A percentile compares a stretch with the other conserved stretches of the same genome.
phyloP scores from a whole-genome alignment of 225 moss, liverwort and hornwort species.

The Climacium dendroides region DNA sequence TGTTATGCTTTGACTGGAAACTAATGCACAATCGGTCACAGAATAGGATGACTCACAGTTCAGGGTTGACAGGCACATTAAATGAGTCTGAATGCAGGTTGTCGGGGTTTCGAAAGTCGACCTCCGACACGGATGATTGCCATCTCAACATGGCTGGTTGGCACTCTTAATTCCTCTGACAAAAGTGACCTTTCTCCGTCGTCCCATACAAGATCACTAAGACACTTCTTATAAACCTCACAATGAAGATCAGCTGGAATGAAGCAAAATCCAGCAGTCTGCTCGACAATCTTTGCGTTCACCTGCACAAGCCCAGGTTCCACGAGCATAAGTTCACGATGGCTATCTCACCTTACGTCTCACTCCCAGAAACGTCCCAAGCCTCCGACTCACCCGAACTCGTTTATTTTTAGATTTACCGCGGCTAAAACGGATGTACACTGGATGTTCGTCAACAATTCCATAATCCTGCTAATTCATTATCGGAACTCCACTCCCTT shows the following conservation, averaged over 20 bases:
- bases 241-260: neutral
- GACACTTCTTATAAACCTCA: neutral
- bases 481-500: neutral
- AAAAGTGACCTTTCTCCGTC: neutral
- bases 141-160: constrained; percentile 39
- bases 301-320: neutral
- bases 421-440: neutral
- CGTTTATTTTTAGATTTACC: neutral
- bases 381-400: neutral
- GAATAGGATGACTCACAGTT: constrained; percentile 17
- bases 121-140: constrained; percentile 32
- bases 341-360: neutral
- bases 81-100: constrained; percentile 27
- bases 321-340: neutral
- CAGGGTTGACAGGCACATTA: constrained; percentile 31
- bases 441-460: neutral
- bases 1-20: neutral
- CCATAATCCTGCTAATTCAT: neutral
- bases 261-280: neutral
- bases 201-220: neutral
- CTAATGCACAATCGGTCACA: neutral
- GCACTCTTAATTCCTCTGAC: neutral
- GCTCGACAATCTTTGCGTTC: neutral
- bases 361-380: neutral
- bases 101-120: constrained; percentile 20